Base-by-base conservation (phyloP, 2,329 filamentous ascomycete genomes). In the Pseudogymnoascus sp. region DNA sequence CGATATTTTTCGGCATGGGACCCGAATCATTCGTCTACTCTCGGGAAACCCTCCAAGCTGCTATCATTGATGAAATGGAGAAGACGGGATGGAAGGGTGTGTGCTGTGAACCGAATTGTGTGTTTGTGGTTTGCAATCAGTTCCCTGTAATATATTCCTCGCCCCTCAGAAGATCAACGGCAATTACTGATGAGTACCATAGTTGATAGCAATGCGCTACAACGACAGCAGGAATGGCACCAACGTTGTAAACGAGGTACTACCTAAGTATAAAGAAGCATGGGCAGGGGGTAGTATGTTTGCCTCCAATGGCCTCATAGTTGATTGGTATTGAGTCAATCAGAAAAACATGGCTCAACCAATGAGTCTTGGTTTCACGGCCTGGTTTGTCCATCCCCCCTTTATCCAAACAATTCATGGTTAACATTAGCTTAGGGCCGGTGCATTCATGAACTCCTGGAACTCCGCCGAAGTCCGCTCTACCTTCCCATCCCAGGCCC, bases 61-160 rank as follows among this genome's bases (percentile, higher is more conserved):
- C 70, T 19, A 75, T 77, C 34, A 61, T 76, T 19, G 61, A 65
- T 16, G 71, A 77, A 65, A 78, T 79, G 75, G 76, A 77, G 65
- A 61, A 68, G 11, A 73, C 75, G 48, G 69, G 68, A 0, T 79
- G 76, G 76, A 66, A 77, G 1, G 76, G 77, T 0, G 77, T 76
- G 1, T 79, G 77, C 60, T 79, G 77, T 64, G 78, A 79, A 68
- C 78, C 77, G 1, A 79, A 79, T 67, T 68, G 67, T 2, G 71
- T 77, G 6, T 77, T 77, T 64, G 67, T 77, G 4, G 73, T 77
- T 51, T 79, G 77, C 68, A 79, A 79, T 66, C 78, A 79, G 64
- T 79, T 79, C 69, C 77, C 76, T 2, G 76, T 77, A 69, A 43
- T 70, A 65, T 25, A 21, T 63, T 62, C 11, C 28, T 4, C 41